Base-by-base conservation (phyloP, 495 filamentous ascomycete genomes). In the Coniosporium apollinis region DNA sequence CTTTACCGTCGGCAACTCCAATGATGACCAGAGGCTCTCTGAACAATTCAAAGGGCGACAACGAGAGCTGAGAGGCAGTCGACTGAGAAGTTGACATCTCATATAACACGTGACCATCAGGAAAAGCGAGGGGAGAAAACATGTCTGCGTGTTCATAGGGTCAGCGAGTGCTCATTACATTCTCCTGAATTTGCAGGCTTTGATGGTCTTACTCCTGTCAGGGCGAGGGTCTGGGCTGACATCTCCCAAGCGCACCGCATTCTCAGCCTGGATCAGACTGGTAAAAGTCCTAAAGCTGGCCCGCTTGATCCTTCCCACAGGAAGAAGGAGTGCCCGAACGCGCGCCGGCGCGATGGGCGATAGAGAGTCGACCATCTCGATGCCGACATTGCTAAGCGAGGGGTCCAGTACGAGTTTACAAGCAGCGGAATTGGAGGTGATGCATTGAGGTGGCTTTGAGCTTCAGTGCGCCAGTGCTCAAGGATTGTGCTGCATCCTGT, bases 51-150 rank as follows among this genome's bases (percentile, higher is more conserved):
- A 91, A 92, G 1, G 86, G 86, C 11, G 78, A 78, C 20, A 87
- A 55, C 15, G 79, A 69, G 13, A 83, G 59, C 51, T 86, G 83
- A 24, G 81, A 79, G 22, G 78, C 66, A 22, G 82, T 69, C 32
- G 83, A 74, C 42, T 80, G 62, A 41, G 81, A 77, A 33, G 78
- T 82, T 25, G 80, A 76, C 35, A 94, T 65, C 52, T 94, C 79
- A 66, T 91, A 94, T 42, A 94, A 69, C 44, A 99, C 77, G 43
- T 76, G 72, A 36, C 89, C 89, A 40, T 72, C 72, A 6, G 87
- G 87, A 53, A 92, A 96, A 2, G 83, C 84, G 44, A 92, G 64
- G 18, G 89, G 89, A 28, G 84, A 91, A 54, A 97, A 94, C 76
- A 92, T 86, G 49, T 84, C 86, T 94, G 50, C 19, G 41, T 3